Evolutionary conservation across 2,329 filamentous ascomycete species (phyloP), one percentile per base, ranked within the genome.

Genomic region (Monilinia vaccinii-corymbosi): DNA sequence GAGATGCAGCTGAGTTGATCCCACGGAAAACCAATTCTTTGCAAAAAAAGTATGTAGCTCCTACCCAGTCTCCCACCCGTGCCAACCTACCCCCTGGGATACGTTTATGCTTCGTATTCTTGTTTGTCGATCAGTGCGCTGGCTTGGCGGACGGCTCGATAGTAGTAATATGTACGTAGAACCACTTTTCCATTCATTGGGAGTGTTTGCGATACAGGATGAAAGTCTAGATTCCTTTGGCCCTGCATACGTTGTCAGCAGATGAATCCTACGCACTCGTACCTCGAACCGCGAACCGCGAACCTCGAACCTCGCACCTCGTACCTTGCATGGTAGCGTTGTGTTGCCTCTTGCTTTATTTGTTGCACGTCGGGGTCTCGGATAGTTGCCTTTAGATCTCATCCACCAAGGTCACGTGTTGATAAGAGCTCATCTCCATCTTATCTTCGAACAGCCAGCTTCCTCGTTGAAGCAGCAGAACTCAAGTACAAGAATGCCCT

Each of bases 351-450:
- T n/a, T 31, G 34, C 4, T 11, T 23, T 13, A 44, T 51, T 58
- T 60, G 59, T 60, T 51, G 59, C 53, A 58, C 31, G n/a, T 60
- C 59, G 51, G 25, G 23, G 59, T 58, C 36, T 60, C 51, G 51
- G 58, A 60, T 60, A 25, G 11, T 25, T 60, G 42, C 42, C 49
- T 60, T 46, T 42, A 32, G 53, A 18, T 11, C 9, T 28, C 25
- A 28, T 28, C 25, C 25, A 28, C 6, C 25, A 28, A 28, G 25
- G 21, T 56, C 53, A 56, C 53, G 25, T 56, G 53, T 18, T 32
- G 50, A 53, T 53, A 53, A 55, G 38, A 44, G 8, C 55, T 57
- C 50, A 57, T 57, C 45, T 50, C 14, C 34, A n/a, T 25, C 53
- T 47, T 28, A 48, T 48, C 53, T 36, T 18, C 18, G 32, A 55